A percentile compares a stretch with the other conserved stretches of the same genome.
Conservation (phyloP, 306 rosid species). For the Senna siamea region DNA sequence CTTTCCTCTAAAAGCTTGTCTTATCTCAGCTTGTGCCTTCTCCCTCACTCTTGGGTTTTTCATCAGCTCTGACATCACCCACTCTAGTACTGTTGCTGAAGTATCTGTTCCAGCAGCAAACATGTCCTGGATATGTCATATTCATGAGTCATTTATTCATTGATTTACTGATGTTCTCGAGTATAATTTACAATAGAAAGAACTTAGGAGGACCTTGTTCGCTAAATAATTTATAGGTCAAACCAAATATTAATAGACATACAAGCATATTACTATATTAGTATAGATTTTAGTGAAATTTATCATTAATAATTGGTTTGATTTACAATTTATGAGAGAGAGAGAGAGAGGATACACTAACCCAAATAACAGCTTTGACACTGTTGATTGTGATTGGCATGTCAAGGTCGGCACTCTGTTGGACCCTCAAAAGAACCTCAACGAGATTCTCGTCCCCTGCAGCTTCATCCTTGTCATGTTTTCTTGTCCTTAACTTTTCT, state of each 20-base stretch:
- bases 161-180: too few species aligned
- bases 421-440: constrained; percentile 36
- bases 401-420: constrained; percentile 20
- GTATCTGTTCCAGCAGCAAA: constrained; percentile 42
- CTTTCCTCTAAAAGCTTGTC: constrained; percentile 19
- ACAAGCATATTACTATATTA: too few species aligned
- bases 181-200: too few species aligned
- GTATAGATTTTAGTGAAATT: too few species aligned
- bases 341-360: too few species aligned
- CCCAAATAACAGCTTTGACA: constrained; percentile 46
- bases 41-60: constrained; percentile 35
- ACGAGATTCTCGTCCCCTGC: constrained; percentile 32
- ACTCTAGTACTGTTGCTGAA: constrained; percentile 25
- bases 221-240: too few species aligned
- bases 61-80: constrained; percentile 45
- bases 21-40: constrained; percentile 38
- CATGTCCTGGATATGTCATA: constrained; percentile 35
- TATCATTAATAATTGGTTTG: too few species aligned
- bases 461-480: neutral
- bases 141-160: too few species aligned
- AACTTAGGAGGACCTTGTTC: too few species aligned
- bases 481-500: neutral
- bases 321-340: too few species aligned
- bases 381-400: constrained; percentile 33
- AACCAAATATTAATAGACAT: too few species aligned